Base-by-base conservation (phyloP, 345 rosid genomes). In the Cardamine resedifolia region DNA sequence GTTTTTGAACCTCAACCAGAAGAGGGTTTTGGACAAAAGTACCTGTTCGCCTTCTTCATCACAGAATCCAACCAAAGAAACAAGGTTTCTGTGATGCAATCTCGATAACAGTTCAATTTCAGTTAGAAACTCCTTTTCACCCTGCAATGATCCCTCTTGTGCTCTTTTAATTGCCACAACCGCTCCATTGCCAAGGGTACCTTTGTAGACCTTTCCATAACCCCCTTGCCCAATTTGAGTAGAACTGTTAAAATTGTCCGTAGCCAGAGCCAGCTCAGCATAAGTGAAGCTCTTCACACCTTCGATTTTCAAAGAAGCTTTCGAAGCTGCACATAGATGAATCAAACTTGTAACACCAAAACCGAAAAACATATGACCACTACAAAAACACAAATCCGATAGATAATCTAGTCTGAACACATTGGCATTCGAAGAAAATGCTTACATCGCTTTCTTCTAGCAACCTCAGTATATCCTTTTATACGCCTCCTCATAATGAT, bases 41-140 rank as follows among this genome's bases (percentile, higher is more conserved):
- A 89, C 99, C 97, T 95, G 99, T 79, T 95, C 97, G 26, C 86
- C 89, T 84, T 87, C 88, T 82, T 95, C 97, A 6, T 95, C 96
- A 63, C 99, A 95, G 45, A 82, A 91, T 58, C 99, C 99, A 50
- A 83, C 45, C 83, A 95, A 85, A 62, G 96, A 81, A 66, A 95
- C 99, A 59, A 95, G 96, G 79, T 91, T 95, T 51, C 99, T 80
- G 45, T 95, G 99, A 81, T 95, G 99, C 70, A 95, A 72, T 70
- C 97, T 86, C 56, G 97, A 95, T 62, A 95, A 75, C 73, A 95
- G 74, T 74, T 88, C 86, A 66, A 95, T 95, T 78, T 95, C 99
- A 14, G 96, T 95, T 20, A 91, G 77, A 85, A 95, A 95, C 86
- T 95, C 99, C 45, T 69, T 85, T 71, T 91, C 93, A 3, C 97